Percentiles rank a stretch among this genome's conserved stretches.
These are phyloP conservation scores for Silene coronaria DNA, from an alignment of 179 eudicot species.

Conservation along the genomic window DNA sequence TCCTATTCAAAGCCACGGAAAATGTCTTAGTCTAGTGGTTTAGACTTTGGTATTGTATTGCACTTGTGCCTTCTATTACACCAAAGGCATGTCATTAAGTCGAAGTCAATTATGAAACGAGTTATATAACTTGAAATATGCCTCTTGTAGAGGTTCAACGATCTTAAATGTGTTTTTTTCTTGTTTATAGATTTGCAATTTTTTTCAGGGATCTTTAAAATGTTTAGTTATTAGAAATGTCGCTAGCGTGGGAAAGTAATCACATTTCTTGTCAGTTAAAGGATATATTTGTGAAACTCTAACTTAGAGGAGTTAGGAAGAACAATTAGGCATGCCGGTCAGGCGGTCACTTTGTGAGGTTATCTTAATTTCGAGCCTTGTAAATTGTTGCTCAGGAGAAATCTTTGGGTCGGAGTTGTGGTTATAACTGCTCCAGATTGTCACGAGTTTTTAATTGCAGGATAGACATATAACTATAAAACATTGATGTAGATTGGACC, in stretches of 20 bases:
- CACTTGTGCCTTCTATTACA: neutral
- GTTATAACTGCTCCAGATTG: neutral
- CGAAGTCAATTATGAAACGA: neutral
- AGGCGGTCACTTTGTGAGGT: neutral
- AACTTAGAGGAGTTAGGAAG: neutral
- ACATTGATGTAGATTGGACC: neutral
- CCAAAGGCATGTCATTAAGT: neutral
- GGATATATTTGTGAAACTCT: neutral
- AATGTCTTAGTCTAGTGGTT: neutral
- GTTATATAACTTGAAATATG: no score
- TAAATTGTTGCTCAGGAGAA: neutral
- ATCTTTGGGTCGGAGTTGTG: neutral
- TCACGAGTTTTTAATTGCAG: neutral
- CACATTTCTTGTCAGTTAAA: neutral
- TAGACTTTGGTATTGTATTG: neutral
- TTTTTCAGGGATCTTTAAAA: neutral
- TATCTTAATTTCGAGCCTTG: neutral
- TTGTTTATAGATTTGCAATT: neutral
- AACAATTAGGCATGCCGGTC: neutral
- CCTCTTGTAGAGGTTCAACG: no score
- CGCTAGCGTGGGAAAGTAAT: neutral
- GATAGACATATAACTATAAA: neutral
- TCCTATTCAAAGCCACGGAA: neutral
- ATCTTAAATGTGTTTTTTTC: no score
- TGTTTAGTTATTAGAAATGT: neutral